A percentile compares a stretch with the other conserved stretches of the same genome.
phyloP scores from a whole-genome alignment of 805 yeast genomes.

The Wickerhamomyces hampshirensis region DNA sequence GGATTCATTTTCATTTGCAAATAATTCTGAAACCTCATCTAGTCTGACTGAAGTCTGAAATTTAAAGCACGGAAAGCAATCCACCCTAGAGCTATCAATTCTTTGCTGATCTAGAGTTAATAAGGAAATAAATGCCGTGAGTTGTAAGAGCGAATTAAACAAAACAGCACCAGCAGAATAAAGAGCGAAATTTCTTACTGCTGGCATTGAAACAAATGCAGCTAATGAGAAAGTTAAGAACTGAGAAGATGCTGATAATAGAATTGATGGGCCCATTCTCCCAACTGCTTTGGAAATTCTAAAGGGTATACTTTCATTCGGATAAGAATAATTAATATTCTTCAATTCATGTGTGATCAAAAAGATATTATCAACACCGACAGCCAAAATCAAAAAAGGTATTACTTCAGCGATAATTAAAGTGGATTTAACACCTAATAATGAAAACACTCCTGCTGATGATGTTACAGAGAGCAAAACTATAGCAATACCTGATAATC shows the following conservation, averaged over 20 bases:
- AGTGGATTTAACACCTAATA: conserved; percentile 78
- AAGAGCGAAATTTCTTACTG: conserved; percentile 87
- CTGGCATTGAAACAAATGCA: conserved; percentile 86
- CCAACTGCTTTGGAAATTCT: conserved; percentile 63
- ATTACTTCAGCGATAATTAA: conserved; percentile 94
- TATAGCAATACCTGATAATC: conserved; percentile 77
- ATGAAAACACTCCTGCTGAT: conserved; percentile 76
- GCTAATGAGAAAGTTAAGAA: conserved; percentile 77
- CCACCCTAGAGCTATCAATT: conserved; percentile 53
- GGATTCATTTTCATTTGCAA: conserved; percentile 25
- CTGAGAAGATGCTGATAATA: conserved; percentile 74
- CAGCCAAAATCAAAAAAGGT: conserved; percentile 87
- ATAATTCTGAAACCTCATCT: conserved; percentile 23
- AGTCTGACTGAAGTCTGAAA: conserved; percentile 11
- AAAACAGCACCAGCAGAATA: conserved; percentile 86
- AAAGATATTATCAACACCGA: conserved; percentile 95
- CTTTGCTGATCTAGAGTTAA: conserved; percentile 63
- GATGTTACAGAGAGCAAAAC: conserved; percentile 77
- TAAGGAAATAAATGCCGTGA: conserved; percentile 76
- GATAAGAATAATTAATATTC: conserved; percentile 41
- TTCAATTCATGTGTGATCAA: conserved; percentile 77
- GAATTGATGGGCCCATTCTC: conserved; percentile 81
- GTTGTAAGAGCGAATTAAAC: conserved; percentile 69
- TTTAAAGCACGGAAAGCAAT: conserved; percentile 54
- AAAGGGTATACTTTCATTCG: conserved; percentile 46